These are phyloP conservation scores for Fusarium citri DNA, from an alignment of 2,329 filamentous ascomycete species.

Conservation along the genomic window DNA sequence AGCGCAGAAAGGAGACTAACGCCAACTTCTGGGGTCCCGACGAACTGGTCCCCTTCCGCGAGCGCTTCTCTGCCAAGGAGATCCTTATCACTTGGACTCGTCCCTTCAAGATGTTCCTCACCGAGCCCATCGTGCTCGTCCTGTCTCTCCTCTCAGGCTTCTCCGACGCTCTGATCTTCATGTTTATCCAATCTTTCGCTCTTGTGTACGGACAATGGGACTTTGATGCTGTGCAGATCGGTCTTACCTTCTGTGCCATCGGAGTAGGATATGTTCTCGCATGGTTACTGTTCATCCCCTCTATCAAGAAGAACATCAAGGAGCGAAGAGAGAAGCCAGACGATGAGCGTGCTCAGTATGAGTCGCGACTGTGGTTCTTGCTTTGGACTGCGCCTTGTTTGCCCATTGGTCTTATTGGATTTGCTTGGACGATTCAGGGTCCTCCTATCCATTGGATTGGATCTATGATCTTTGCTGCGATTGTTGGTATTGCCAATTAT, in stretches of 20 bases:
- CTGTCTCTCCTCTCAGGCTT: constrained; percentile 79
- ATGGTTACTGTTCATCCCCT: constrained; percentile 69
- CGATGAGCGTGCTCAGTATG: constrained; percentile 73
- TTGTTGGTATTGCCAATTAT: constrained; percentile 80
- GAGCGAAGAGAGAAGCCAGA: constrained; percentile 62
- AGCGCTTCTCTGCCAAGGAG: constrained; percentile 69
- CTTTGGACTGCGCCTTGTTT: constrained; percentile 70
- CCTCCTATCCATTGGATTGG: constrained; percentile 75
- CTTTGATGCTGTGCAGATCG: constrained; percentile 67
- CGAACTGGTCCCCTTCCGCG: constrained; percentile 71
- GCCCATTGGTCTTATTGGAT: constrained; percentile 75
- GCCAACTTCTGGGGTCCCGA: constrained; percentile 77
- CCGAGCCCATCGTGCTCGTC: constrained; percentile 78
- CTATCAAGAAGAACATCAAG: constrained; percentile 65
- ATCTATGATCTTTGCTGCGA: constrained; percentile 71
- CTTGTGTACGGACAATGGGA: constrained; percentile 76
- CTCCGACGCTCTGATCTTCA: constrained; percentile 81
- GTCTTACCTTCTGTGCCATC: constrained; percentile 73
- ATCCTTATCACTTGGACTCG: constrained; percentile 68
- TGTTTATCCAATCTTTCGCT: constrained; percentile 78
- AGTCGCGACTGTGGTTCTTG: constrained; percentile 74
- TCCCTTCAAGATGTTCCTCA: constrained; percentile 79
- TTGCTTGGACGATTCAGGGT: constrained; percentile 75
- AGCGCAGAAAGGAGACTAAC: constrained; percentile 69
- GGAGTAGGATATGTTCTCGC: constrained; percentile 74